Base-by-base conservation (phyloP, 2,329 filamentous ascomycete species). In the Nigrospora sphaerica region DNA sequence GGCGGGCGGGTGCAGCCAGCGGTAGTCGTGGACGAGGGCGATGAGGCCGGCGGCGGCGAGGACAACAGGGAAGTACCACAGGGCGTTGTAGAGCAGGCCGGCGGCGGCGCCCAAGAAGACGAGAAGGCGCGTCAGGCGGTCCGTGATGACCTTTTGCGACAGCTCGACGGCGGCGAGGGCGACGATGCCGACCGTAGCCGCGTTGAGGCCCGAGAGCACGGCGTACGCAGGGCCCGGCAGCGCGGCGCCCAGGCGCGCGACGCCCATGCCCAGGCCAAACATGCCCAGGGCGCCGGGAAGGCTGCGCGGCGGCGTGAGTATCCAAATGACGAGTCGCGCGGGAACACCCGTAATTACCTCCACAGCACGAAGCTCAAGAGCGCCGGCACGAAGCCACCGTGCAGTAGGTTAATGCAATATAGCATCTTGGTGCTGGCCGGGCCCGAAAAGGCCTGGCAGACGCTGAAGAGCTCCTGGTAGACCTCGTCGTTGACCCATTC, bases 41-140 rank as follows among this genome's bases (percentile, higher is more conserved):
- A 63, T 61, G 2, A 72, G 12, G 0, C 83, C 85, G 0, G 74
- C 77, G 1, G 70, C 52, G 0, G 75, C 54, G 63, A 88, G 82
- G 5, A 89, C 58, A 0, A 79, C 55, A 0, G 86, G 86, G 39
- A 88, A 89, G 53, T 86, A 90, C 86, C 86, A 90, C 0, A 89
- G 63, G 0, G 83, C 78, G 42, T 81, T 87, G 54, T 88, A 88
- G 42, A 85, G 70, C 52, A 89, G 64, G 0, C 85, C 86, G 0
- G 82, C 83, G 10, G 75, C 71, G 1, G 71, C 85, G 3, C 77
- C 76, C 7, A 83, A 56, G 12, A 87, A 82, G 0, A 89, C 79
- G 2, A 88, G 54, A 0, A 83, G 65, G 1, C 85, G 68, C 0
- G 84, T 82, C 3, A 85, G 41, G 17, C 69, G 69, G 56, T 88